Conservation (phyloP, 805 yeast species). For the Hermanozyma aechmeae region DNA sequence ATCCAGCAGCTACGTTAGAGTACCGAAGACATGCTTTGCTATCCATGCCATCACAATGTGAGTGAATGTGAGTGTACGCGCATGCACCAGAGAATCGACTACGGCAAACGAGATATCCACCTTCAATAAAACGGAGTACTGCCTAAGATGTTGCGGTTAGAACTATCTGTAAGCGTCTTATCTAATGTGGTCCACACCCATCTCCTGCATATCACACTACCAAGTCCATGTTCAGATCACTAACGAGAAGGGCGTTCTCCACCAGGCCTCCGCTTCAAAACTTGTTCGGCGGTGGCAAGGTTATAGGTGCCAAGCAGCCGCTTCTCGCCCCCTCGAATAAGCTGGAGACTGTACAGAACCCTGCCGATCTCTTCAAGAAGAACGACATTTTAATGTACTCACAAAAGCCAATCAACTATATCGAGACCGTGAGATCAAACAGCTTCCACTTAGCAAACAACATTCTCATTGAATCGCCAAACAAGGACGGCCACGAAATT, state of each 20-base stretch:
- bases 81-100: no score
- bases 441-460: slow-evolving; percentile 54
- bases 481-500: slow-evolving; percentile 24
- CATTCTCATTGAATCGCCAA: slow-evolving; percentile 36
- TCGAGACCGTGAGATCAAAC: slow-evolving; percentile 36
- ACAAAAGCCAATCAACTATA: slow-evolving; percentile 32
- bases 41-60: no score
- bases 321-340: slow-evolving; percentile 24
- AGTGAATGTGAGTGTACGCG: no score
- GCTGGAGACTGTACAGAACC: slow-evolving; percentile 30
- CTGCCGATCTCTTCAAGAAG: slow-evolving; percentile 34
- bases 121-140: no score
- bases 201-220: background rate
- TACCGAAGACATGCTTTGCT: background rate
- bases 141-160: no score
- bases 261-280: slow-evolving; percentile 2
- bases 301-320: slow-evolving; percentile 1
- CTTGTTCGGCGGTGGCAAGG: slow-evolving; percentile 23
- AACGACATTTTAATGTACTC: slow-evolving; percentile 35
- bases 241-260: background rate
- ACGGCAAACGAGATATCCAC: no score
- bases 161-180: no score
- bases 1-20: background rate
- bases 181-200: no score
- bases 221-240: background rate